These are phyloP conservation scores for Globisporangium canariense DNA, from an alignment of 352 stramenopile species.

Conservation along the genomic window DNA sequence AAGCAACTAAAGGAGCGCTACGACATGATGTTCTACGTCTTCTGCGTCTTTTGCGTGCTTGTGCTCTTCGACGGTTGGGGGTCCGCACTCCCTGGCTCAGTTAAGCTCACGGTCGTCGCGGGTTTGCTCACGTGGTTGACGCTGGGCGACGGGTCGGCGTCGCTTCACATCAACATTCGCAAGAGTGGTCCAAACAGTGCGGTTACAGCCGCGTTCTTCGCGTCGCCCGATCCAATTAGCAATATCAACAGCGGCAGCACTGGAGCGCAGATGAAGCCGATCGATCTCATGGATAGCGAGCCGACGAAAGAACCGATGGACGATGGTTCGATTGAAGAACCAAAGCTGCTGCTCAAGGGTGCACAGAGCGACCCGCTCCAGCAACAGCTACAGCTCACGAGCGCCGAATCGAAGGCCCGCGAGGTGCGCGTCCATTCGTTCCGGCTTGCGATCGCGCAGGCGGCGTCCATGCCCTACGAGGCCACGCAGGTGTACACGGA, in stretches of 20 bases:
- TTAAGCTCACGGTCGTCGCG: slow-evolving; percentile 35
- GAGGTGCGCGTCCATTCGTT: slow-evolving; percentile 46
- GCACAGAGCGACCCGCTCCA: background rate
- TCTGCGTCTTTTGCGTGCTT: slow-evolving; percentile 35
- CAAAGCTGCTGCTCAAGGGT: background rate
- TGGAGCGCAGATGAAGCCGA: background rate
- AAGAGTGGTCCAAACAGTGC: slow-evolving; percentile 17
- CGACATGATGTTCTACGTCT: slow-evolving; percentile 28
- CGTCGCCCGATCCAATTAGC: background rate
- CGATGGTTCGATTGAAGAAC: background rate
- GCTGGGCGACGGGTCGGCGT: slow-evolving; percentile 32
- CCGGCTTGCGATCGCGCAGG: slow-evolving; percentile 42
- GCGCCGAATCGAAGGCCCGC: slow-evolving; percentile 13
- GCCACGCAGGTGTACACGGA: slow-evolving; percentile 48
- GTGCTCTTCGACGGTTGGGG: slow-evolving; percentile 32
- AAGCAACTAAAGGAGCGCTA: slow-evolving; percentile 26
- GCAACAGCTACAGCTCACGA: background rate
- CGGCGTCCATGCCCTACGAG: slow-evolving; percentile 30
- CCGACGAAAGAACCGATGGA: background rate
- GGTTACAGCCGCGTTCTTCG: slow-evolving; percentile 23
- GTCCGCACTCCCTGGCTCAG: slow-evolving; percentile 24
- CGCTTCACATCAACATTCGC: slow-evolving; percentile 39
- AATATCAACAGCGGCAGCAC: background rate
- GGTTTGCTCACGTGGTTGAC: slow-evolving; percentile 38
- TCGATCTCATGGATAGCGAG: background rate